Conservation (phyloP, 192 early-diverging fungal genomes). For the Entomortierella beljakovae region DNA sequence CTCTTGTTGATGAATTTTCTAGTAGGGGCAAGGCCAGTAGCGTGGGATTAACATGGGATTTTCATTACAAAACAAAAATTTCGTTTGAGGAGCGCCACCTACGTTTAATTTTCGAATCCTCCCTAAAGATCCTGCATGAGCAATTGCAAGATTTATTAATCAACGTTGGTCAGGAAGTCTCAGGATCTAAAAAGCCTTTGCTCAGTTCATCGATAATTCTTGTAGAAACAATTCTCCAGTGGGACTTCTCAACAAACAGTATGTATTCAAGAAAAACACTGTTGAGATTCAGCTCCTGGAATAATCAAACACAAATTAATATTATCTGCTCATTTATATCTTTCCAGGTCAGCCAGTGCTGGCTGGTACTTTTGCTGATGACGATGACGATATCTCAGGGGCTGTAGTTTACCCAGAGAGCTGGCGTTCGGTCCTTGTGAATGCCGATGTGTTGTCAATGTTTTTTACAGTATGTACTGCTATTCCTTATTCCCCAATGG, state of each 20-base stretch:
- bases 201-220: slow-evolving; percentile 40
- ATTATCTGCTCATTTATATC: not conserved
- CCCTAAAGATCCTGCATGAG: slow-evolving; percentile 62
- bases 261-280: not conserved
- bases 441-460: slow-evolving; percentile 68
- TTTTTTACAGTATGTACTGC: slow-evolving; percentile 69
- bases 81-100: slow-evolving; percentile 72
- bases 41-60: slow-evolving; percentile 76
- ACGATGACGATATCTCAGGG: slow-evolving; percentile 36
- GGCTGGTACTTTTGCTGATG: slow-evolving; percentile 54
- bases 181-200: slow-evolving; percentile 36
- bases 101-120: slow-evolving; percentile 62
- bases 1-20: slow-evolving; percentile 74
- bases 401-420: slow-evolving; percentile 55
- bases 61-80: slow-evolving; percentile 70
- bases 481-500: not conserved
- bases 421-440: slow-evolving; percentile 67
- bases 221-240: slow-evolving; percentile 49
- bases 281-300: not conserved
- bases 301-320: not conserved
- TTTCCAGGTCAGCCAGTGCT: slow-evolving; percentile 45
- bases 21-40: slow-evolving; percentile 62
- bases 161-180: slow-evolving; percentile 40
- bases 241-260: slow-evolving; percentile 49
- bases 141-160: slow-evolving; percentile 45